Conservation (phyloP, 164 flowering plant species). For the Nymphaea colorata region DNA sequence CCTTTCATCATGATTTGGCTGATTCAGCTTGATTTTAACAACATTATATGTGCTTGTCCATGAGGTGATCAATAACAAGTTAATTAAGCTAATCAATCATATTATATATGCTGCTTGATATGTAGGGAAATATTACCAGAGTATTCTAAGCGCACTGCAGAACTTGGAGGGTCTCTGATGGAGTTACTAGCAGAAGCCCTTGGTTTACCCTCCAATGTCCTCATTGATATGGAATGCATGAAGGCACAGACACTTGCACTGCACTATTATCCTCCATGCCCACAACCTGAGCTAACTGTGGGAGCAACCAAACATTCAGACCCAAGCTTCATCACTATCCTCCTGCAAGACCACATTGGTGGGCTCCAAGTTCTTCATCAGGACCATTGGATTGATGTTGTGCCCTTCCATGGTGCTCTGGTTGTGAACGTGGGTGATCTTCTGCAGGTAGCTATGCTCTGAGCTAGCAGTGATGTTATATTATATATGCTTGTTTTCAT, state of each 20-base stretch:
- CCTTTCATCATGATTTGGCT: too few relatives aligned
- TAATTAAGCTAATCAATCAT: too few relatives aligned
- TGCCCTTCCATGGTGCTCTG: slow-evolving; percentile 17
- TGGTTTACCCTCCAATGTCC: slow-evolving; percentile 17
- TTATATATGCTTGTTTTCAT: too few relatives aligned
- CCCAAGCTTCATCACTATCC: slow-evolving; percentile 18
- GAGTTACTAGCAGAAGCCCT: slow-evolving; percentile 24
- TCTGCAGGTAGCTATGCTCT: slow-evolving; percentile 9
- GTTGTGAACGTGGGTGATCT: slow-evolving; percentile 19
- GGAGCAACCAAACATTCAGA: slow-evolving; percentile 23
- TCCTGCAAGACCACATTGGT: slow-evolving; percentile 18
- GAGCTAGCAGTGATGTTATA: too few relatives aligned
- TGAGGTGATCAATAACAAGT: too few relatives aligned
- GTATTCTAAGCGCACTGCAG: slow-evolving; percentile 4
- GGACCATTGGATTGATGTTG: slow-evolving; percentile 18
- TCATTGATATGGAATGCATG: slow-evolving; percentile 11
- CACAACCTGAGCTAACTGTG: slow-evolving; percentile 15
- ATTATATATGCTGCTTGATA: neutral
- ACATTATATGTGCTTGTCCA: too few relatives aligned
- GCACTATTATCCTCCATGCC: slow-evolving; percentile 25
- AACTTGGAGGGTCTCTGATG: slow-evolving; percentile 12
- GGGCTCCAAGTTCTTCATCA: slow-evolving; percentile 22
- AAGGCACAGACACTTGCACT: slow-evolving; percentile 5
- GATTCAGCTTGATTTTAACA: too few relatives aligned
- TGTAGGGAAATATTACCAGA: slow-evolving; percentile 12